A percentile compares a stretch with the other conserved stretches of the same genome.
phyloP scores from a whole-genome alignment of 352 stramenopile genomes.

The Achlya hypogyna region DNA sequence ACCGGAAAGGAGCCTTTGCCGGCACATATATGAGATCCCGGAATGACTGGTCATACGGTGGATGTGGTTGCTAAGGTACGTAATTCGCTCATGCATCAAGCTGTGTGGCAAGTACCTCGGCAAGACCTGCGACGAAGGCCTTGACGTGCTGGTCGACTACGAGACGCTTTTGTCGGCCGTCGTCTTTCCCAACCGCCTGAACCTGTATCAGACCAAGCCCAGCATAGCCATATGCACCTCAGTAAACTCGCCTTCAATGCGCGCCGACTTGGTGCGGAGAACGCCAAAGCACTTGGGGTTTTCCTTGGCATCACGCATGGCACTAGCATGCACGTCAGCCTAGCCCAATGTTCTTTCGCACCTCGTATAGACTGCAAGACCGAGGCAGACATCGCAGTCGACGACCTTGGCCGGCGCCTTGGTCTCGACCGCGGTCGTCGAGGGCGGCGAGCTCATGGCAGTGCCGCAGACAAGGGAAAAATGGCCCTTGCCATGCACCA shows the following conservation, averaged over 20 bases:
- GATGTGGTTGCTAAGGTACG: slow-evolving; percentile 12
- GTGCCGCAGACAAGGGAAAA: not conserved
- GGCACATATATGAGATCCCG: slow-evolving; percentile 11
- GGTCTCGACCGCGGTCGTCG: not conserved
- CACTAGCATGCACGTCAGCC: not conserved
- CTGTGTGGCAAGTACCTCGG: not conserved
- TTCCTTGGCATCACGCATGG: slow-evolving; percentile 15
- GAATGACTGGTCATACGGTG: not conserved
- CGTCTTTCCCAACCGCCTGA: not conserved
- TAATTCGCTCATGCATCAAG: not conserved
- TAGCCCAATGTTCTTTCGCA: not conserved
- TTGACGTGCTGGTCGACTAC: slow-evolving; percentile 1
- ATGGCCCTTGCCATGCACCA: not conserved
- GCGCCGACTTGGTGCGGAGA: slow-evolving; percentile 1
- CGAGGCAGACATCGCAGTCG: slow-evolving; percentile 18
- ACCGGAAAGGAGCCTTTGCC: slow-evolving; percentile 10
- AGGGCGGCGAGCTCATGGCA: slow-evolving; percentile 14
- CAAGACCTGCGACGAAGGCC: slow-evolving; percentile 7
- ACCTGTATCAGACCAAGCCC: not conserved
- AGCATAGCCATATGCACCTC: not conserved
- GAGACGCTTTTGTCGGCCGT: not conserved
- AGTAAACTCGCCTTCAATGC: slow-evolving; percentile 5
- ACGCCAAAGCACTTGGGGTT: slow-evolving; percentile 13
- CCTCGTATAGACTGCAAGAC: slow-evolving; percentile 15
- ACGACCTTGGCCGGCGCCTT: not conserved